Base-by-base conservation (phyloP, 2,329 filamentous ascomycete genomes). In the Fusarium hostae region DNA sequence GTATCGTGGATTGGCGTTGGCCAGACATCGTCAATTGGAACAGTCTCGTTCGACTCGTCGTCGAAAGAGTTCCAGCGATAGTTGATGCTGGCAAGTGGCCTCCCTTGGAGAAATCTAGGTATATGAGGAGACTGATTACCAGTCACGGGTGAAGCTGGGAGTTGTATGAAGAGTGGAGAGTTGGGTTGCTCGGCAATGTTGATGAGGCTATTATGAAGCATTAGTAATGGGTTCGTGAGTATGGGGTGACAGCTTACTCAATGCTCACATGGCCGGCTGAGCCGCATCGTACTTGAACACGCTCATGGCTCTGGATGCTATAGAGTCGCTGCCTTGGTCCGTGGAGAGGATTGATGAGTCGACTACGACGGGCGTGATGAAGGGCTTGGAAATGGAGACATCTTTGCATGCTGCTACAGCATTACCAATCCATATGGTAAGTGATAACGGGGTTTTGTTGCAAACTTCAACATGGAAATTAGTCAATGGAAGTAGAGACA, bases 1-100 rank as follows among this genome's bases (percentile, higher is more conserved):
- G 84, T 82, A 74, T 91, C 89, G 68, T 90, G 87, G 28, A 90
- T 77, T 2, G 89, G 88, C 2, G 81, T 83, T 2, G 89, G 89
- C 86, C 89, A 91, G 55, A 68, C 26, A 30, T 66, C 55, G 15
- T 65, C 35, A 6, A 28, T 76, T 3, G 82, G 73, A 9, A 79
- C 77, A 18, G 75, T 69, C n/a, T 55, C 66, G 48, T 41, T 47
- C 47, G 44, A 57, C n/a, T 37, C 41, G 28, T 26, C 65, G 51
- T 75, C 75, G 22, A 66, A 69, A 6, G 64, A 78, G 11, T 77
- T 77, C 89, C 89, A 91, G 20, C 89, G 84, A 77, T 91, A 91
- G 75, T 89, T 87, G 75, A 91, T 87, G 60, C 84, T 84, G 9
- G 85, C 88, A 1, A 87, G 83, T 3, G 88, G 84, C 39, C 81